Conservation (phyloP, 129 eudicot genomes). For the Chrysanthemum seticuspe region DNA sequence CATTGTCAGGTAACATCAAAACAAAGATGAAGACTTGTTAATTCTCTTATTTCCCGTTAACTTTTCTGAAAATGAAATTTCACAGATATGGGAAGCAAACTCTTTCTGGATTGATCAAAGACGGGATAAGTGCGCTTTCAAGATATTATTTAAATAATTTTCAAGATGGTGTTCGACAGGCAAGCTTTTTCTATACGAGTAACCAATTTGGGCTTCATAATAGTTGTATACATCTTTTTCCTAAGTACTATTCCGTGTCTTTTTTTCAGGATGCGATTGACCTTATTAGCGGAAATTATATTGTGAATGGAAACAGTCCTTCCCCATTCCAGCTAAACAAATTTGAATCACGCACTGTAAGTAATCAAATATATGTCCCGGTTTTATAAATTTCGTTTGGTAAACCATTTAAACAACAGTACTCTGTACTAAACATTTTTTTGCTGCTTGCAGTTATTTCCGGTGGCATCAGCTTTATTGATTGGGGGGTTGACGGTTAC, state of each 20-base stretch:
- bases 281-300: constrained; percentile 84
- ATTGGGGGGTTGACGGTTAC: constrained; percentile 93
- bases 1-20: constrained; percentile 66
- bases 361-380: constrained; percentile 22
- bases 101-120: constrained; percentile 70
- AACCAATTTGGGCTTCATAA: constrained; percentile 8
- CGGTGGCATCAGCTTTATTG: constrained; percentile 88
- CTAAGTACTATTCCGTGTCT: neutral
- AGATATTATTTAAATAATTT: constrained; percentile 92
- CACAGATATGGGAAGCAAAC: constrained; percentile 94
- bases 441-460: constrained; percentile 65
- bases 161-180: constrained; percentile 96
- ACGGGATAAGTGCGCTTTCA: constrained; percentile 88
- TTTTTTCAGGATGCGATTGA: constrained; percentile 87
- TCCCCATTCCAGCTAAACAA: constrained; percentile 65
- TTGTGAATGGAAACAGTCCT: constrained; percentile 55
- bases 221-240: constrained; percentile 2
- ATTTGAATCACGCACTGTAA: constrained; percentile 70
- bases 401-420: no score
- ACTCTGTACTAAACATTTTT: neutral
- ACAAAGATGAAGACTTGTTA: neutral
- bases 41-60: neutral
- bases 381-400: neutral
- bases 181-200: constrained; percentile 28
- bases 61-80: constrained; percentile 11